A percentile compares a stretch with the other conserved stretches of the same genome.
These are phyloP conservation scores for Rostrohypoxylon terebratum DNA, from an alignment of 495 filamentous ascomycete species.

Conservation along the genomic window DNA sequence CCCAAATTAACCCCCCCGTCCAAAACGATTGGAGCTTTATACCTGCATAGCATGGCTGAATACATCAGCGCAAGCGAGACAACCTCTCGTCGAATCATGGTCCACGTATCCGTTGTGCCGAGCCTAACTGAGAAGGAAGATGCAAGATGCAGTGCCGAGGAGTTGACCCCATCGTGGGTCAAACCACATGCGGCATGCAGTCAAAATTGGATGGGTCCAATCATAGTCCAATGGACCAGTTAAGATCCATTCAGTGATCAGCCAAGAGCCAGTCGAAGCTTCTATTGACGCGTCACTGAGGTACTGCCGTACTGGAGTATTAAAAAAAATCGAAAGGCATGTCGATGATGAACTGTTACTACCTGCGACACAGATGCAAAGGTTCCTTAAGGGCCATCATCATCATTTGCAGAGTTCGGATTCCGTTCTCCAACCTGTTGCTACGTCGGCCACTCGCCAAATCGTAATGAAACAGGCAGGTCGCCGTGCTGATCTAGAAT, in stretches of 20 bases:
- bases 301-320: conserved; percentile 1
- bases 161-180: conserved; percentile 37
- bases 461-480: conserved; percentile 40
- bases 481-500: conserved; percentile 40
- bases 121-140: conserved; percentile 44
- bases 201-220: conserved; percentile 39
- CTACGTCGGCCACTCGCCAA: conserved; percentile 30
- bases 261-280: conserved; percentile 30
- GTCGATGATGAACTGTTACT: conserved; percentile 22
- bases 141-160: conserved; percentile 40
- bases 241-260: background rate
- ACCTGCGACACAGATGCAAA: conserved; percentile 27
- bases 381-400: conserved; percentile 14
- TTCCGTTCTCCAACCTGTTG: conserved; percentile 20
- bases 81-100: conserved; percentile 39
- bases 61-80: conserved; percentile 29
- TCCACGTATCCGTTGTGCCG: conserved; percentile 38
- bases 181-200: conserved; percentile 41
- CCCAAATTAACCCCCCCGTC: conserved; percentile 34
- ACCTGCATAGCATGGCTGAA: conserved; percentile 41
- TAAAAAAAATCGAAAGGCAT: conserved; percentile 3
- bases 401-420: conserved; percentile 9
- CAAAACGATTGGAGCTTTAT: conserved; percentile 27
- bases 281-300: conserved; percentile 46
- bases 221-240: conserved; percentile 19